phyloP scores from a whole-genome alignment of 1,139 yeast genomes.

The Suhomyces wounanorum region DNA sequence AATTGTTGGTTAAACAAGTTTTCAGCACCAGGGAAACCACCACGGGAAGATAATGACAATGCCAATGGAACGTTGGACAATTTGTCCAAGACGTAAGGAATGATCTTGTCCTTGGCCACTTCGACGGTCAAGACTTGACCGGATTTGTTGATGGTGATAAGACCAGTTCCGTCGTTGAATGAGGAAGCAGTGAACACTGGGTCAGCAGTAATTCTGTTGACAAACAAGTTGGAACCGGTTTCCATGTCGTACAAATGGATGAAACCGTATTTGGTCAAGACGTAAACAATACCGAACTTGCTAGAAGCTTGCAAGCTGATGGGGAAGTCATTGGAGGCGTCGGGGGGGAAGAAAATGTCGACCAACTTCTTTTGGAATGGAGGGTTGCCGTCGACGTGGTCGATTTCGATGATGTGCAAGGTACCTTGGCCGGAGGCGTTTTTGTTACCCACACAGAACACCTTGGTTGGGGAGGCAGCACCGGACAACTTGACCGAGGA shows the following conservation, averaged over 20 bases:
- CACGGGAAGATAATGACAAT: conserved; percentile 86
- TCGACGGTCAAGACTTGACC: conserved; percentile 97
- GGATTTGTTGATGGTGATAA: conserved; percentile 88
- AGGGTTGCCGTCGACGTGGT: conserved; percentile 88
- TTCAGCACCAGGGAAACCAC: conserved; percentile 97
- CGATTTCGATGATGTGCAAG: conserved; percentile 93
- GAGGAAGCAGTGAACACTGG: conserved; percentile 90
- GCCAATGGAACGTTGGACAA: conserved; percentile 87
- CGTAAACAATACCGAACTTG: conserved; percentile 82
- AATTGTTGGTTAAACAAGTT: conserved; percentile 89
- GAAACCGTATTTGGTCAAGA: conserved; percentile 93
- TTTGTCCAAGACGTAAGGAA: conserved; percentile 87
- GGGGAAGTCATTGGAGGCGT: conserved; percentile 96
- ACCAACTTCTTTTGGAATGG: conserved; percentile 84
- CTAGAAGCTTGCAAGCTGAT: conserved; percentile 86
- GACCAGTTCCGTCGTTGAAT: conserved; percentile 76
- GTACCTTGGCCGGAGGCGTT: conserved; percentile 82
- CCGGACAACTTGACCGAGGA: conserved; percentile 75
- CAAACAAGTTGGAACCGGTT: conserved; percentile 88
- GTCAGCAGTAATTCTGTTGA: conserved; percentile 95
- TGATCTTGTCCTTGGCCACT: conserved; percentile 78
- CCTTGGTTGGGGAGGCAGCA: conserved; percentile 75
- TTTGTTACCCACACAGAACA: conserved; percentile 89
- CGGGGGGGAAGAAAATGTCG: conserved; percentile 95
- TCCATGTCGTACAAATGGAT: conserved; percentile 95